phyloP scores from a whole-genome alignment of 306 rosid genomes.

The Pterocarpus macrocarpus region DNA sequence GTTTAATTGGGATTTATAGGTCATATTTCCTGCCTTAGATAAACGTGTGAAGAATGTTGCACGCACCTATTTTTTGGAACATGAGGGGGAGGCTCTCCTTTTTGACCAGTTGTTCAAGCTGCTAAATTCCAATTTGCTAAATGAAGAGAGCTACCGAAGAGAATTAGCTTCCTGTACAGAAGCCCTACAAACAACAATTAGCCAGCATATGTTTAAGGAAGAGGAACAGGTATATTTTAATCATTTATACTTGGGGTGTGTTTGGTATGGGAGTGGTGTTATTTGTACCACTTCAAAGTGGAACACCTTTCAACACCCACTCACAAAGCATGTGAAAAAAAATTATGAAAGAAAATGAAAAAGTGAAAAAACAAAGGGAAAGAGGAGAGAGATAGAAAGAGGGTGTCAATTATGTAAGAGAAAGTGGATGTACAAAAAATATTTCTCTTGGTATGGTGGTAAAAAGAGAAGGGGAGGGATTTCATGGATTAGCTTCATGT shows the following conservation, averaged over 20 bases:
- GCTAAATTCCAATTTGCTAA: conserved; percentile 41
- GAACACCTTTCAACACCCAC: too few relatives aligned
- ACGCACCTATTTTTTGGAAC: conserved; percentile 47
- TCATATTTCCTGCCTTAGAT: conserved; percentile 50
- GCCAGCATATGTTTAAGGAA: conserved; percentile 51
- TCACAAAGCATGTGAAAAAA: too few relatives aligned
- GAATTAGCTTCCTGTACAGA: conserved; percentile 50
- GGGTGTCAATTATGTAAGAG: too few relatives aligned
- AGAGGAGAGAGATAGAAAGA: too few relatives aligned
- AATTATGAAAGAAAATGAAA: too few relatives aligned
- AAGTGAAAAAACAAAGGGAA: too few relatives aligned
- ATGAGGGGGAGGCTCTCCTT: conserved; percentile 50
- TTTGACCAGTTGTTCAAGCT: conserved; percentile 50
- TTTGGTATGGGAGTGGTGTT: too few relatives aligned
- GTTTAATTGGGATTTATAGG: conserved; percentile 37
- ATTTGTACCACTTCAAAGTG: too few relatives aligned
- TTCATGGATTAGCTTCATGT: too few relatives aligned
- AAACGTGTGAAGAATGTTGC: conserved; percentile 54
- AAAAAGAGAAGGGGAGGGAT: too few relatives aligned
- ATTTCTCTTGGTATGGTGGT: too few relatives aligned
- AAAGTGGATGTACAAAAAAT: too few relatives aligned
- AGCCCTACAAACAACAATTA: conserved; percentile 48
- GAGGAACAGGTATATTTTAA: conserved; percentile 46
- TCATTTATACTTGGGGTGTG: background rate
- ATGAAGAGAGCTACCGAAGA: conserved; percentile 43